Base-by-base conservation (phyloP, 305 asterid species). In the Nicotiana rustica region DNA sequence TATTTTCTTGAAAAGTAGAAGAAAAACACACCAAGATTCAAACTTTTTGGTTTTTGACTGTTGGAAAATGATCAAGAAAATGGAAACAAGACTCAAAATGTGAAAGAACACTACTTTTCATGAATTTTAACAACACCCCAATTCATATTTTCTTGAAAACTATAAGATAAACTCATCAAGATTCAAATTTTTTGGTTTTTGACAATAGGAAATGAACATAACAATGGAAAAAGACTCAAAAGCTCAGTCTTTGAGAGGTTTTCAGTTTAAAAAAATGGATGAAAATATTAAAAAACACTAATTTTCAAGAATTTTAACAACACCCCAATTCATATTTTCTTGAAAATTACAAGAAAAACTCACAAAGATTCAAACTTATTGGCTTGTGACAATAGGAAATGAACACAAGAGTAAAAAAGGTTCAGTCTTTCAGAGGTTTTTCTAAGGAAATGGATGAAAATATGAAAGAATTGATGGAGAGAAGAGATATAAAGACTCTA, bases 81-180 rank as follows among this genome's bases (percentile, higher is more conserved):
- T 81, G 56, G 80, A 67, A 18, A 79, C 41, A 25, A 73, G 66
- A 69, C 59, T 47, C 57, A 56, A 66, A 14, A 73, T 73, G 35
- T 15, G 52, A 67, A 81, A 67, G 38, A 67, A 65, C 66, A 29
- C 14, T 3, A 25, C 31, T 25, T 9, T 31, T 44, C 12, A 41
- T 67, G 31, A 62, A 65, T 14, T 65, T 2, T 17, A 35, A n/a
- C 68, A 35, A 33, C 12, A 52, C 47, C 81, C 29, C 41, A 56
- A 2, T 67, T 10, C 90, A 86, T 90, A 2, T 78, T 84, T 66
- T 49, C 81, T 73, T 60, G 78, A 73, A 69, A 60, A 77, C 14
- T 35, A 67, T 29, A 85, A 49, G 38, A 59, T 4, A 73, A 85
- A 80, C 41, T 71, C 71, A 66, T 44, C 47, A 66, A 31, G 71